phyloP scores from a whole-genome alignment of 2,329 filamentous ascomycete genomes.

The Penicillium hordei region DNA sequence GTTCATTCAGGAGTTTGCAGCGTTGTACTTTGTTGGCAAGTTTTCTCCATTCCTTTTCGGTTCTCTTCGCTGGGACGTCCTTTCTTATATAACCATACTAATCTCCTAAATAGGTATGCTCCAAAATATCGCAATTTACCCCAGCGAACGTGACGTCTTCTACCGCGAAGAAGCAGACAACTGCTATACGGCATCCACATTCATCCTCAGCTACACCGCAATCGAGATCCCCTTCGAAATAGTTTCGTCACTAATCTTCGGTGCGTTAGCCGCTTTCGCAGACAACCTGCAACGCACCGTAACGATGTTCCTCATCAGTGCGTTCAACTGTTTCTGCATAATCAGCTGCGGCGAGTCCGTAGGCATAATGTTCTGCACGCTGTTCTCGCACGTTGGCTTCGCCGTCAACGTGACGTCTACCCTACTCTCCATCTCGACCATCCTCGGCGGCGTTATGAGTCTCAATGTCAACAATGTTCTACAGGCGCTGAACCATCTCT shows the following conservation, averaged over 20 bases:
- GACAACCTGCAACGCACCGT: conserved; percentile 64
- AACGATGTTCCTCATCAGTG: conserved; percentile 65
- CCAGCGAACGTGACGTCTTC: conserved; percentile 70
- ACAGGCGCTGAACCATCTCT: conserved; percentile 67
- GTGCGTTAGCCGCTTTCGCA: conserved; percentile 62
- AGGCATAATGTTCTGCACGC: conserved; percentile 77
- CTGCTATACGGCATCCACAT: conserved; percentile 69
- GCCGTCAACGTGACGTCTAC: conserved; percentile 71
- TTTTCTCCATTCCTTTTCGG: background rate
- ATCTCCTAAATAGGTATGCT: conserved; percentile 63
- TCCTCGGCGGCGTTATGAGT: conserved; percentile 70
- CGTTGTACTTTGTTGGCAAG: conserved; percentile 46
- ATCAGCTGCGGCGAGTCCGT: conserved; percentile 73
- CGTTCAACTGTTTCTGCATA: conserved; percentile 70
- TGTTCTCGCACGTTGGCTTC: conserved; percentile 73
- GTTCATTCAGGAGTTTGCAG: conserved; percentile 69
- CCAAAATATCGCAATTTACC: conserved; percentile 74
- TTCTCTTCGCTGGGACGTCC: background rate
- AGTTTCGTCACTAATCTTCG: conserved; percentile 63
- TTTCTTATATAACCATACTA: background rate
- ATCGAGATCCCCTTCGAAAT: conserved; percentile 73
- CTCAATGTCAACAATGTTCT: conserved; percentile 68
- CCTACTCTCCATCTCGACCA: conserved; percentile 67
- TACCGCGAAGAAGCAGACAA: conserved; percentile 74
- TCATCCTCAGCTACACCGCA: conserved; percentile 67